Evolutionary conservation across 495 filamentous ascomycete genomes (phyloP).

Genomic region (Bombardia bombarda): DNA sequence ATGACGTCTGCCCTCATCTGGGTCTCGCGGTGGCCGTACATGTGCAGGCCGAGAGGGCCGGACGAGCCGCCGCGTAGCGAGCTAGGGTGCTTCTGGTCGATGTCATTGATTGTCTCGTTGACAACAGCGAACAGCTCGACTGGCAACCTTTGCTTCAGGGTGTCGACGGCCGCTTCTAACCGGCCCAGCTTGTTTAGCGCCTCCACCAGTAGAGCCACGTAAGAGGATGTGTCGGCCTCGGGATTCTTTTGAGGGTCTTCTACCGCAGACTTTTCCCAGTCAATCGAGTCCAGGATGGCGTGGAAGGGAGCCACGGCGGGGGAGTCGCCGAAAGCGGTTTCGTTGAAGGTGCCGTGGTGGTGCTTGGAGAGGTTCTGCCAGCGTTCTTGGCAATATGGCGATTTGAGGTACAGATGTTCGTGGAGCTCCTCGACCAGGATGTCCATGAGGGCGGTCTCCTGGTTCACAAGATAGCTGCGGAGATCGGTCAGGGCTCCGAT

Average conservation of each 20-base stretch:
- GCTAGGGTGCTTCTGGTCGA: constrained; percentile 82
- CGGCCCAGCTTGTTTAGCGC: constrained; percentile 79
- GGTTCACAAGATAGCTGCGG: constrained; percentile 80
- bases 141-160: constrained; percentile 84
- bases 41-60: constrained; percentile 52
- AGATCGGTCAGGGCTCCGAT: constrained; percentile 86
- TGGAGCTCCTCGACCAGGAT: constrained; percentile 95
- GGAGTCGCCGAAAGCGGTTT: constrained; percentile 38
- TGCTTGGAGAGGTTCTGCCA: constrained; percentile 69
- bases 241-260: constrained; percentile 89
- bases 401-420: constrained; percentile 94
- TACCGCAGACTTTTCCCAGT: constrained; percentile 56
- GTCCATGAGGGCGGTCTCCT: constrained; percentile 85
- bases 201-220: constrained; percentile 83
- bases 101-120: constrained; percentile 87
- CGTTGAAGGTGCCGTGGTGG: constrained; percentile 36
- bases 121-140: constrained; percentile 92
- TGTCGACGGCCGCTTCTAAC: constrained; percentile 77
- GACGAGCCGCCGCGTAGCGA: constrained; percentile 48
- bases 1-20: constrained; percentile 73
- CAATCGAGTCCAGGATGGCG: constrained; percentile 69
- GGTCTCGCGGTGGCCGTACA: constrained; percentile 57
- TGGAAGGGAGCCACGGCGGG: constrained; percentile 53
- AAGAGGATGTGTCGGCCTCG: constrained; percentile 88
- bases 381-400: constrained; percentile 87